Percentiles rank a stretch among this genome's conserved stretches.
Evolutionary conservation across 352 stramenopile genomes (phyloP).

Genomic region (Blastocystis sp.): DNA sequence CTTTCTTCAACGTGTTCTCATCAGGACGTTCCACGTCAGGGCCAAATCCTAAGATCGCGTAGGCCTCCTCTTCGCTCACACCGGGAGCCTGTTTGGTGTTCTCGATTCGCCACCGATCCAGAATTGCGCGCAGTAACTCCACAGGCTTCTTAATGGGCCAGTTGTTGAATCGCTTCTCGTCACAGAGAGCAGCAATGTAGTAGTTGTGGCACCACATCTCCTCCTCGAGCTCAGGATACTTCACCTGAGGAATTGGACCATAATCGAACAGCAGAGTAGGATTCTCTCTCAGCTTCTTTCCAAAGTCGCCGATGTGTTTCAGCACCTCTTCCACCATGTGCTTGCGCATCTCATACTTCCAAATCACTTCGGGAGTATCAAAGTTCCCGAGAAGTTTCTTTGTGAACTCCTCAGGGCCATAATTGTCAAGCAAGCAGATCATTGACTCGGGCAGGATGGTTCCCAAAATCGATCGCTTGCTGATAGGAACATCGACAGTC

Average conservation of each 20-base stretch:
- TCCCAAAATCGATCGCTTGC: slow-evolving; percentile 73
- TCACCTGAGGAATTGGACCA: slow-evolving; percentile 80
- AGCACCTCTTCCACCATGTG: slow-evolving; percentile 78
- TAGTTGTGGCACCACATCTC: slow-evolving; percentile 87
- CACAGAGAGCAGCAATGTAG: slow-evolving; percentile 83
- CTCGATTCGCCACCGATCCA: slow-evolving; percentile 75
- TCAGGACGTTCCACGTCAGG: slow-evolving; percentile 41
- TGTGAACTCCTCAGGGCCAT: slow-evolving; percentile 74
- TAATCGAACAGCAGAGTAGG: slow-evolving; percentile 78
- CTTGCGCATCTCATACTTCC: slow-evolving; percentile 81
- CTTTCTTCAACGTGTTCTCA: slow-evolving; percentile 64
- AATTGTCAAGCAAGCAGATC: slow-evolving; percentile 77
- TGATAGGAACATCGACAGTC: slow-evolving; percentile 66
- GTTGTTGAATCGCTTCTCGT: slow-evolving; percentile 71
- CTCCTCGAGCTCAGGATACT: slow-evolving; percentile 77
- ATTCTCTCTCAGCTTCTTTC: slow-evolving; percentile 78
- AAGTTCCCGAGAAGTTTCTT: slow-evolving; percentile 78
- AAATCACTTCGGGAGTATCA: slow-evolving; percentile 83
- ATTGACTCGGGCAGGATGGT: slow-evolving; percentile 80
- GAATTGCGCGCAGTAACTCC: slow-evolving; percentile 75
- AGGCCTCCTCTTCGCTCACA: slow-evolving; percentile 65
- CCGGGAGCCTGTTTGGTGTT: slow-evolving; percentile 66
- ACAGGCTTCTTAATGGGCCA: slow-evolving; percentile 77
- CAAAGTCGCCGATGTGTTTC: slow-evolving; percentile 83
- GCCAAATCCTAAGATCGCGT: slow-evolving; percentile 66